Percentiles rank a stretch among this genome's conserved stretches.
Evolutionary conservation across 164 flowering plant species (phyloP).

Genomic region (Echeveria elegans): DNA sequence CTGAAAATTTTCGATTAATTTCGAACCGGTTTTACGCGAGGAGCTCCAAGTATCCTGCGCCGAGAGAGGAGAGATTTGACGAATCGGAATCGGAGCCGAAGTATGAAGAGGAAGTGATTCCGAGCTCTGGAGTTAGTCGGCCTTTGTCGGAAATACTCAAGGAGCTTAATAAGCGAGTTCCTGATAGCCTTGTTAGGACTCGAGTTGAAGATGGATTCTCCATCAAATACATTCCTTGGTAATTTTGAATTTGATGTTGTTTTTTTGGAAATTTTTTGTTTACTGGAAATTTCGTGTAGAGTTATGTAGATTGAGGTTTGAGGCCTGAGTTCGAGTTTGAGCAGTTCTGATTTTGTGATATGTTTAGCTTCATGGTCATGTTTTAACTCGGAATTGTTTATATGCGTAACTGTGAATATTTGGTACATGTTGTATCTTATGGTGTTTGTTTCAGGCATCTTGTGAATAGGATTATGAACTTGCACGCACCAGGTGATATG

Average conservation of each 20-base stretch:
- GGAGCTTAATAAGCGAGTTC: constrained; percentile 70
- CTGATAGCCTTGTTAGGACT: constrained; percentile 48
- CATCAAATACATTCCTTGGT: constrained; percentile 80
- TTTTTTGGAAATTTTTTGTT: background rate
- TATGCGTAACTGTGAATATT: no score
- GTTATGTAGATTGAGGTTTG: background rate
- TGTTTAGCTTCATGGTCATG: no score
- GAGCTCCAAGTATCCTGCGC: background rate
- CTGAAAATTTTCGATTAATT: background rate
- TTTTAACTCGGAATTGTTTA: no score
- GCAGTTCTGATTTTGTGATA: no score
- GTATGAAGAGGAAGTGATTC: constrained; percentile 14
- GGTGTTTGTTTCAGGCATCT: constrained; percentile 53
- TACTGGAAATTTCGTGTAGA: background rate
- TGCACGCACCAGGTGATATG: constrained; percentile 77
- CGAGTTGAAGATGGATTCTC: constrained; percentile 58
- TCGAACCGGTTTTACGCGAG: constrained; percentile 2
- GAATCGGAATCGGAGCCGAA: background rate
- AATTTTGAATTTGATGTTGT: background rate
- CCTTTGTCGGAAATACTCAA: constrained; percentile 76
- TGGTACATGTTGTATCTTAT: background rate
- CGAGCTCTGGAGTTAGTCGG: constrained; percentile 19
- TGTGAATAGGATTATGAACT: constrained; percentile 77
- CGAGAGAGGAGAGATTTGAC: background rate
- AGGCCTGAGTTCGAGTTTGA: no score